Percentiles rank a stretch among this genome's conserved stretches.
Evolutionary conservation across 208 protist genomes (phyloP).

Genomic region (Leishmania guyanensis): DNA sequence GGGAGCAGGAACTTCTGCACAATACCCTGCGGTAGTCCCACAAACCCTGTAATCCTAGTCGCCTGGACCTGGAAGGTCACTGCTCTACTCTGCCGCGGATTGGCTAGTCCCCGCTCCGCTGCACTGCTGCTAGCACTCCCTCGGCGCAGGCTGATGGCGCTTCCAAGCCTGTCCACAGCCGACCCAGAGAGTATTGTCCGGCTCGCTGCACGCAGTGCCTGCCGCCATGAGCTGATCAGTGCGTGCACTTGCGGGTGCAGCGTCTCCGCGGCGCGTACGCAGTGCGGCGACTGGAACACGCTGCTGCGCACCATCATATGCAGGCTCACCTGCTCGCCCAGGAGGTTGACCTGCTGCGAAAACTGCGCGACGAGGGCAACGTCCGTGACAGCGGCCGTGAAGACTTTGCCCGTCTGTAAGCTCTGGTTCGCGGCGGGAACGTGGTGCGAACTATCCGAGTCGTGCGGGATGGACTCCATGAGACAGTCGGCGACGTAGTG

Average conservation of each 20-base stretch:
- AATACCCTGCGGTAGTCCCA: slow-evolving; percentile 64
- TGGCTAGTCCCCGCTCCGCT: neutral
- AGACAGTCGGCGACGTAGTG: slow-evolving; percentile 81
- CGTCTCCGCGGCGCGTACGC: slow-evolving; percentile 55
- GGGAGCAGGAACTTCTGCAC: slow-evolving; percentile 60
- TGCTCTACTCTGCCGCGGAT: slow-evolving; percentile 12
- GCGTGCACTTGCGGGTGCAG: slow-evolving; percentile 76
- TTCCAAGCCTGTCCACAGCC: neutral
- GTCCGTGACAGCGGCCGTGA: slow-evolving; percentile 32
- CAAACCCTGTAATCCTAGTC: slow-evolving; percentile 49
- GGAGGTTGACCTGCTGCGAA: slow-evolving; percentile 48
- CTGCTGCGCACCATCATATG: slow-evolving; percentile 56
- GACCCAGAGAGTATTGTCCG: slow-evolving; percentile 14
- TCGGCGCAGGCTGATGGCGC: neutral
- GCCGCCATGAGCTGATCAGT: slow-evolving; percentile 63
- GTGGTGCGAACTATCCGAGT: neutral
- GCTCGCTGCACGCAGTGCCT: slow-evolving; percentile 22
- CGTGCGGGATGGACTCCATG: slow-evolving; percentile 19
- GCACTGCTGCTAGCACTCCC: neutral
- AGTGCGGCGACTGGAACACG: slow-evolving; percentile 51
- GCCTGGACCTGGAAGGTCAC: slow-evolving; percentile 56
- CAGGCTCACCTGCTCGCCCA: slow-evolving; percentile 62
- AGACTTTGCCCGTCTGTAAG: slow-evolving; percentile 22
- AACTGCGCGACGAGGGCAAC: slow-evolving; percentile 49
- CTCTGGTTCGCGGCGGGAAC: neutral